Percentiles rank a stretch among this genome's conserved stretches.
phyloP scores from a whole-genome alignment of 176 grass and related monocot species.

The Thalia dealbata region DNA sequence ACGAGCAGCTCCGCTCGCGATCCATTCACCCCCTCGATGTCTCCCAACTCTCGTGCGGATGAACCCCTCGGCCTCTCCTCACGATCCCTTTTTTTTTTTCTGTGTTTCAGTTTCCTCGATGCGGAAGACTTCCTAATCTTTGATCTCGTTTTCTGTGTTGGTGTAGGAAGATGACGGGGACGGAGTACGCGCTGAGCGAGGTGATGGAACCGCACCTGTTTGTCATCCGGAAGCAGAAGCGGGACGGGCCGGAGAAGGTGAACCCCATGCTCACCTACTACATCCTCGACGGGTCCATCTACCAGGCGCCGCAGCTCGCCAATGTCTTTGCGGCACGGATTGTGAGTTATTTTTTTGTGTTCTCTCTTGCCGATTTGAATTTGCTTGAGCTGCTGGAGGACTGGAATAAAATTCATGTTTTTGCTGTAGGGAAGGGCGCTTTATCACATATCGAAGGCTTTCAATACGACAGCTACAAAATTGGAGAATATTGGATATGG shows the following conservation, averaged over 20 bases:
- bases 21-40: constrained; percentile 95
- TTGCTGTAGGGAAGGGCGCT: constrained; percentile 70
- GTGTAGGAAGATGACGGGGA: constrained; percentile 86
- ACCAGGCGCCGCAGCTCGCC: constrained; percentile 95
- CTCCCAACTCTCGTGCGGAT: constrained; percentile 65
- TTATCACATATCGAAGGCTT: constrained; percentile 88
- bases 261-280: constrained; percentile 69
- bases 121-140: neutral
- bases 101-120: neutral
- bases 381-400: neutral
- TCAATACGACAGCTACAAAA: constrained; percentile 53
- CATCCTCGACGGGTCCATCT: constrained; percentile 92
- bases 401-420: neutral
- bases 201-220: constrained; percentile 95
- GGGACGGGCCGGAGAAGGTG: constrained; percentile 62
- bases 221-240: constrained; percentile 93
- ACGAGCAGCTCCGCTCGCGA: constrained; percentile 79
- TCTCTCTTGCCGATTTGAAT: neutral
- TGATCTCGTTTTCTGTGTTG: neutral
- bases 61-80: neutral
- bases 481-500: constrained; percentile 76
- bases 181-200: constrained; percentile 82
- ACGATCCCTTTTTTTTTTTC: neutral
- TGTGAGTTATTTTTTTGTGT: constrained; percentile 27
- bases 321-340: constrained; percentile 89